Percentiles rank a stretch among this genome's conserved stretches.
phyloP scores from a whole-genome alignment of 2,329 filamentous ascomycete genomes.

The Apiospora marii region DNA sequence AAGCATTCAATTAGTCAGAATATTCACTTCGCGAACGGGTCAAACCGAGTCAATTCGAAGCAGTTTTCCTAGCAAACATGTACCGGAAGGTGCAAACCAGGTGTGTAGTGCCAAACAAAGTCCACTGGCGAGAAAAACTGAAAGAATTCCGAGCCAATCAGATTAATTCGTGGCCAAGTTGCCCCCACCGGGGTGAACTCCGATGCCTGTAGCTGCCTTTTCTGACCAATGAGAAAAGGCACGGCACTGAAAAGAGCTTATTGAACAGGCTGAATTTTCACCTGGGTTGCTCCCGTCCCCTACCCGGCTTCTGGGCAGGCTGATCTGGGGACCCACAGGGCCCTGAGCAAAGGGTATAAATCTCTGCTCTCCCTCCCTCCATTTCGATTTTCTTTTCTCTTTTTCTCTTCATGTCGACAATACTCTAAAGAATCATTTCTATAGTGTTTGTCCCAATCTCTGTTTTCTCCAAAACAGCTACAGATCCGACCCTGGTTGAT shows the following conservation, averaged over 20 bases:
- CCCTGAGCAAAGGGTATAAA: constrained; percentile 48
- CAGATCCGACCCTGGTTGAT: constrained; percentile 97
- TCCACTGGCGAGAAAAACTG: neutral
- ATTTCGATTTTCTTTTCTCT: constrained; percentile 39
- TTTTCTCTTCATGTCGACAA: constrained; percentile 67
- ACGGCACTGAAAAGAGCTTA: neutral
- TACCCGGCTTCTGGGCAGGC: constrained; percentile 12
- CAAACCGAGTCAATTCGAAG: neutral
- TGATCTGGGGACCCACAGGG: neutral
- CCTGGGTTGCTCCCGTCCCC: neutral
- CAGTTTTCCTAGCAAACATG: neutral
- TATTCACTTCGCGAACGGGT: neutral
- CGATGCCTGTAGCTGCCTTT: neutral
- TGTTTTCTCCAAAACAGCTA: constrained; percentile 93
- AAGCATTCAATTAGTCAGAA: neutral
- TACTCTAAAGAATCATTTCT: constrained; percentile 87
- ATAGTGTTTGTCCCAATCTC: constrained; percentile 90
- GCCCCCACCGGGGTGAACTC: neutral
- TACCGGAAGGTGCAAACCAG: neutral
- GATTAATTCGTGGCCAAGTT: neutral
- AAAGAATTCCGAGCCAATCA: neutral
- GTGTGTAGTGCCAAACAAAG: neutral
- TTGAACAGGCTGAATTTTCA: neutral
- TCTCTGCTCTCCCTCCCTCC: constrained; percentile 33
- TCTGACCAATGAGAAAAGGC: neutral